phyloP scores from a whole-genome alignment of 805 yeast genomes.

The Wickerhamiella slavikovae region DNA sequence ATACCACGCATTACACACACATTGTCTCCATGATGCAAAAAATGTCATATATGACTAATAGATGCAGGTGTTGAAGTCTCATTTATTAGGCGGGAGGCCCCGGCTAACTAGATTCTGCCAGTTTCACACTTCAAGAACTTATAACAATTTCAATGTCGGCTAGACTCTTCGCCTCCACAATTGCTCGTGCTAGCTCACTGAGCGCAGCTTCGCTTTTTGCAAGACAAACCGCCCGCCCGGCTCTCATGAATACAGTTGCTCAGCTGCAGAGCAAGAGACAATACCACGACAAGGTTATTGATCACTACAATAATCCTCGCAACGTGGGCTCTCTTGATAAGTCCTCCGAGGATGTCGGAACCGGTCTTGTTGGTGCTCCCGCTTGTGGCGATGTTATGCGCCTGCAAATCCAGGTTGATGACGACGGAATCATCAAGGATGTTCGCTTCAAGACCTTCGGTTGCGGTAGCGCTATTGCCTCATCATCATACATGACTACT shows the following conservation, averaged over 20 bases:
- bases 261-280: constrained; percentile 4
- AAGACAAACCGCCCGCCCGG: background rate
- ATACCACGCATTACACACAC: no score
- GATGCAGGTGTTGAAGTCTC: no score
- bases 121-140: no score
- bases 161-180: no score
- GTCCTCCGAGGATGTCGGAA: constrained; percentile 58
- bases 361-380: constrained; percentile 97
- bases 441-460: constrained; percentile 98
- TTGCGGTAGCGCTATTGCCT: constrained; percentile 97
- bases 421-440: constrained; percentile 76
- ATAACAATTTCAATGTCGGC: no score
- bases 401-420: constrained; percentile 84
- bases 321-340: constrained; percentile 89
- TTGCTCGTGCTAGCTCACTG: no score
- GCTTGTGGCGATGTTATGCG: constrained; percentile 99
- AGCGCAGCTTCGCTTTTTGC: no score
- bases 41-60: no score
- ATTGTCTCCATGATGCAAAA: no score
- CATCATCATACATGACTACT: constrained; percentile 87
- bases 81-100: no score
- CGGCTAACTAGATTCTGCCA: no score
- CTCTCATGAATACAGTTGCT: background rate
- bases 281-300: constrained; percentile 85
- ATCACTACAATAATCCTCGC: constrained; percentile 91